Evolutionary conservation across 768 basidiomycete genomes (phyloP).

Genomic region (Omphalotus guepiniiformis): DNA sequence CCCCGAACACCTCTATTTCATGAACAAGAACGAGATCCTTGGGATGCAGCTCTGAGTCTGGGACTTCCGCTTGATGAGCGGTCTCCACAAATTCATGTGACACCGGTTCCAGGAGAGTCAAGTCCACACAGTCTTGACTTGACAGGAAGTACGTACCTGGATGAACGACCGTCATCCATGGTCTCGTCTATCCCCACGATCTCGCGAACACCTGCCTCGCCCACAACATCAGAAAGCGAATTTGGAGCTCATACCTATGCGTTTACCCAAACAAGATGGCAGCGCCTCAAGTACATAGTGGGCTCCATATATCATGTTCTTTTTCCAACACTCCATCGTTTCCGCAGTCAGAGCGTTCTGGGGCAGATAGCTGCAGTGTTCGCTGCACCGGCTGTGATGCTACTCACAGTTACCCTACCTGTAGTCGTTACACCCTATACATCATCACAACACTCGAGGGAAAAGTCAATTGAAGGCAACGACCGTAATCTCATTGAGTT

Average conservation of each 20-base stretch:
- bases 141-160: conserved; percentile 14
- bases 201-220: conserved; percentile 51
- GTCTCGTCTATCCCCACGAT: conserved; percentile 48
- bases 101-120: conserved; percentile 21
- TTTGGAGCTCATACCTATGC: conserved; percentile 40
- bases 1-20: conserved; percentile 28
- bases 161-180: conserved; percentile 9
- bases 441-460: conserved; percentile 25
- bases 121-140: conserved; percentile 11
- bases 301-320: conserved; percentile 53
- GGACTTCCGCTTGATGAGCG: conserved; percentile 52
- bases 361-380: conserved; percentile 73
- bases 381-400: conserved; percentile 83
- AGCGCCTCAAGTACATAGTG: conserved; percentile 34
- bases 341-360: conserved; percentile 62
- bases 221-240: conserved; percentile 33
- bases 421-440: conserved; percentile 72
- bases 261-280: conserved; percentile 34
- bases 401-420: conserved; percentile 84
- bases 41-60: conserved; percentile 42
- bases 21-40: conserved; percentile 37
- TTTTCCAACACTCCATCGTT: conserved; percentile 81
- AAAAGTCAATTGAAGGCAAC: conserved; percentile 31
- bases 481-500: conserved; percentile 58
- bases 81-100: conserved; percentile 28